Evolutionary conservation across 495 filamentous ascomycete species (phyloP), one percentile per base, ranked within the genome.

Genomic region (Hamigera avellanea): DNA sequence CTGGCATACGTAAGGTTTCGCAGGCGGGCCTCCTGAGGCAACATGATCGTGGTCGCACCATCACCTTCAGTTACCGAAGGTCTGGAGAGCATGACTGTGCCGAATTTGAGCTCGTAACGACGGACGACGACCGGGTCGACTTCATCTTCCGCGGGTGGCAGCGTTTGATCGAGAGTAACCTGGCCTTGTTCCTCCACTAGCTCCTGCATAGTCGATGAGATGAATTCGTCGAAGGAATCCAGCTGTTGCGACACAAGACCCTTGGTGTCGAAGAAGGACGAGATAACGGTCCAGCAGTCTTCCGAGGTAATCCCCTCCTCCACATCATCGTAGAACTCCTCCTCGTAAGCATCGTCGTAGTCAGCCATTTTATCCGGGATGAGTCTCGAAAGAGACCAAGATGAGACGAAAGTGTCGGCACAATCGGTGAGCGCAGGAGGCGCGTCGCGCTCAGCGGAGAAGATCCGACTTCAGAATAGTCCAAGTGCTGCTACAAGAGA

Each of bases 151-250:
- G 61, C 63, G 18, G 70, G 77, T 0, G 87, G 82, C 26, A 83
- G 72, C 35, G 85, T 83, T 53, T 94, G 85, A 45, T 96, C 93
- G 39, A 96, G 74, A 14, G 80, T 86, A 32, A 96, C 76, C 40
- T 81, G 72, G 23, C 81, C 80, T 51, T 93, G 87, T 53, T 96
- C 91, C 37, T 82, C 76, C 17, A 96, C 78, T 36, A 96, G 72
- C 42, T 93, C 83, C 45, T 94, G 85, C 65, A 96, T 88, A 0
- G 91, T 95, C 2, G 81, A 84, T 23, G 75, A 73, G 32, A 89
- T 81, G 52, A 99, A 99, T 52, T 95, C 87, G 64, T 99, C 83
- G 67, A 94, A 99, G 2, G 91, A 99, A 56, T 96, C 88, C 40
- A 96, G 73, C 64, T 99, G 91, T 56, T 96, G 93, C 2, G 93